Evolutionary conservation across 495 filamentous ascomycete species (phyloP).

Genomic region (Penicillium parvum): DNA sequence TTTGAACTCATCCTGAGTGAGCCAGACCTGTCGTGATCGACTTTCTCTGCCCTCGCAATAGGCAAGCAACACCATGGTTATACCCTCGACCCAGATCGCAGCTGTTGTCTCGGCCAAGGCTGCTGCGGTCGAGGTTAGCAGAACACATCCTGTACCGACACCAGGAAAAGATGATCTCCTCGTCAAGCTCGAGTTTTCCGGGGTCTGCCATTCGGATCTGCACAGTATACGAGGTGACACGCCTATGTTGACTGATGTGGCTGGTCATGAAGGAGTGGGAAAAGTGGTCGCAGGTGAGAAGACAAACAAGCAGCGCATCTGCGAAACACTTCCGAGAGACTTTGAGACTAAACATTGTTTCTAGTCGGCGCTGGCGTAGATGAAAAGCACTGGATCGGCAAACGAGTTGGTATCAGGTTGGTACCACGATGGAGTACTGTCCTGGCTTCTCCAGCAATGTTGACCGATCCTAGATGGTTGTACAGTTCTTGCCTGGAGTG

Average conservation of each 20-base stretch:
- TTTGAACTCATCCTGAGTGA: too few species aligned
- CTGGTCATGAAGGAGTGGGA: conserved; percentile 43
- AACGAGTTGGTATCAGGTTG: conserved; percentile 36
- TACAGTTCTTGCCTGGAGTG: conserved; percentile 42
- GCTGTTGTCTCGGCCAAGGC: conserved; percentile 30
- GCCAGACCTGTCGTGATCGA: too few species aligned
- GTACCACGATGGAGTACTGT: conserved; percentile 5
- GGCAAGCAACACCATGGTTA: conserved; percentile 15
- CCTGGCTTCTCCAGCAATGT: background rate
- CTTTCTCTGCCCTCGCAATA: too few species aligned
- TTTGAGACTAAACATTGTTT: background rate
- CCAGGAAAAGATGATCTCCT: conserved; percentile 35
- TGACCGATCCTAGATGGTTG: conserved; percentile 32
- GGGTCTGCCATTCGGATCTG: conserved; percentile 42
- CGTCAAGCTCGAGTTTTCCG: conserved; percentile 40
- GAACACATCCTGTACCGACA: conserved; percentile 28
- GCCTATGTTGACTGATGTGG: conserved; percentile 44
- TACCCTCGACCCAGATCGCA: conserved; percentile 33
- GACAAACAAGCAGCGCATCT: background rate
- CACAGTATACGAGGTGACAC: conserved; percentile 44
- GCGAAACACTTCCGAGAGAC: too few species aligned
- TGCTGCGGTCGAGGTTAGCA: conserved; percentile 26
- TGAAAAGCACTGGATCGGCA: conserved; percentile 31
- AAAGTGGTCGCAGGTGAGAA: conserved; percentile 32
- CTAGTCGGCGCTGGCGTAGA: conserved; percentile 31